phyloP scores from a whole-genome alignment of 164 flowering plant species.

The Stephania yunnanensis region DNA sequence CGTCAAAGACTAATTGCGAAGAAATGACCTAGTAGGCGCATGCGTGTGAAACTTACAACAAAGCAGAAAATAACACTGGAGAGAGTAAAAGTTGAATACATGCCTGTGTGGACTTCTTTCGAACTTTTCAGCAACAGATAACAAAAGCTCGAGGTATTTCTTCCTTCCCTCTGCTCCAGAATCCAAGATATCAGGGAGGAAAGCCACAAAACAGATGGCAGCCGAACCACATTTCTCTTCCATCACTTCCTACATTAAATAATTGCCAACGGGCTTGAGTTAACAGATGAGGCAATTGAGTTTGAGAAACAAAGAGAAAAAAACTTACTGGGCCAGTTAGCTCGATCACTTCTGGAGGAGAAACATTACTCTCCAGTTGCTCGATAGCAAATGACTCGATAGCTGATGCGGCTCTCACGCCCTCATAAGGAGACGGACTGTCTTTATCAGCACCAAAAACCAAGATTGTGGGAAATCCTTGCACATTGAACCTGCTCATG shows the following conservation, averaged over 20 bases:
- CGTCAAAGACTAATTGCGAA: not conserved
- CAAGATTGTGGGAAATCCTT: conserved; percentile 94
- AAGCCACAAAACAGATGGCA: conserved; percentile 92
- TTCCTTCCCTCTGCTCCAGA: conserved; percentile 96
- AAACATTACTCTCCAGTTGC: conserved; percentile 72
- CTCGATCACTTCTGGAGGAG: conserved; percentile 85
- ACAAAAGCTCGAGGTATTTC: conserved; percentile 58
- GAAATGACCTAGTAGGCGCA: not conserved
- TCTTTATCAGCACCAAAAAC: conserved; percentile 89
- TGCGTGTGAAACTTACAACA: not conserved
- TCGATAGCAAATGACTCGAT: conserved; percentile 87
- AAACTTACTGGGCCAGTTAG: conserved; percentile 63
- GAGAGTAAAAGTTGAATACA: conserved; percentile 7
- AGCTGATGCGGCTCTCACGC: conserved; percentile 79
- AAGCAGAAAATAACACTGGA: not conserved
- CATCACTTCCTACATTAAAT: conserved; percentile 61
- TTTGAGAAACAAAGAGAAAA: not conserved
- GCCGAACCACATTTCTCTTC: conserved; percentile 92
- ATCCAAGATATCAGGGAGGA: conserved; percentile 95
- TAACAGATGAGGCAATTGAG: not conserved
- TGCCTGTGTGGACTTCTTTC: conserved; percentile 90
- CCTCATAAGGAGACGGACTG: conserved; percentile 75
- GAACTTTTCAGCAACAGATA: conserved; percentile 82
- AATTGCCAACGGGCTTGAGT: not conserved
- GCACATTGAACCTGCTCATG: conserved; percentile 89